A percentile compares a stretch with the other conserved stretches of the same genome.
Evolutionary conservation across 2,329 filamentous ascomycete species (phyloP).

Genomic region (Talaromyces sp.): DNA sequence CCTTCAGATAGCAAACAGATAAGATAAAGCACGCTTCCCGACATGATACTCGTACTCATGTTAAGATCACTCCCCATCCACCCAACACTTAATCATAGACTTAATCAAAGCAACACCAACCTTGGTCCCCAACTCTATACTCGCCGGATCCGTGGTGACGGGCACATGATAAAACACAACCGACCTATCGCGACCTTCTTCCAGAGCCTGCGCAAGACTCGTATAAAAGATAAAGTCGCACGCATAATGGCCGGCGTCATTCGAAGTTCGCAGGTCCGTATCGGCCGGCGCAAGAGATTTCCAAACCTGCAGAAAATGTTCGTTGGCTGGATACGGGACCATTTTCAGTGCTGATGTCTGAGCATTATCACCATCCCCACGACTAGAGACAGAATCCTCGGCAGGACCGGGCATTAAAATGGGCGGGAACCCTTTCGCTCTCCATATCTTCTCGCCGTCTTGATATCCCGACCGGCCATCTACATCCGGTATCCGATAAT

Average conservation of each 20-base stretch:
- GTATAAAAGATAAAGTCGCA: slow-evolving; percentile 79
- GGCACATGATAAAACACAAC: slow-evolving; percentile 75
- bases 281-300: slow-evolving; percentile 31
- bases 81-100: slow-evolving; percentile 43
- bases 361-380: neutral
- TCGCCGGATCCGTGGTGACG: slow-evolving; percentile 53
- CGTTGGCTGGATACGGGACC: slow-evolving; percentile 33
- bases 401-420: slow-evolving; percentile 54
- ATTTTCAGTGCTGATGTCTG: slow-evolving; percentile 10
- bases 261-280: slow-evolving; percentile 56
- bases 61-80: slow-evolving; percentile 26
- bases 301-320: slow-evolving; percentile 38
- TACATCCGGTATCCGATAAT: slow-evolving; percentile 70
- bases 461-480: slow-evolving; percentile 52
- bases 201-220: slow-evolving; percentile 53
- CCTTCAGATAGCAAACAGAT: neutral
- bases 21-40: neutral
- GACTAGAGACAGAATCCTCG: neutral
- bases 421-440: slow-evolving; percentile 49
- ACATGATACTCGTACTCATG: too few relatives aligned
- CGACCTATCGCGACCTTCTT: slow-evolving; percentile 35
- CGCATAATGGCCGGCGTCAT: slow-evolving; percentile 69
- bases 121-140: slow-evolving; percentile 40
- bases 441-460: slow-evolving; percentile 53
- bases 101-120: slow-evolving; percentile 47